Evolutionary conservation across 148 eudicot species (phyloP).

Genomic region (Selenicereus undatus): DNA sequence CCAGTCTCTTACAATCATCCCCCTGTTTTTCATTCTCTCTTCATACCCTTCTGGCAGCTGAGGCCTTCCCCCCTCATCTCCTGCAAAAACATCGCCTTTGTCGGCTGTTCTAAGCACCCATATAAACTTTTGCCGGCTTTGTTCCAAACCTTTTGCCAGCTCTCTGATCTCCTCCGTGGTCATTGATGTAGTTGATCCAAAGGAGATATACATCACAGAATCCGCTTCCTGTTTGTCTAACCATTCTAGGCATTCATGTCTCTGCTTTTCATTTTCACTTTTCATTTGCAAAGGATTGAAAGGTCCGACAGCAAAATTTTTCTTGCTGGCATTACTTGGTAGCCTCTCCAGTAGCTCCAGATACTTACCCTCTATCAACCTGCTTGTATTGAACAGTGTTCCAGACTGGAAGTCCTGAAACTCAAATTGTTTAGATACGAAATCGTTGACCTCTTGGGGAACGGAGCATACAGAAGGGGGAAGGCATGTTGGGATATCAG

Average conservation of each 20-base stretch:
- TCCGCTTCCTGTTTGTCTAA: slow-evolving; percentile 46
- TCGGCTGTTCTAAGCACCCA: slow-evolving; percentile 52
- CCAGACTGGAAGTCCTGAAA: slow-evolving; percentile 4
- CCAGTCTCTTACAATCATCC: slow-evolving; percentile 55
- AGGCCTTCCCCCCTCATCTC: slow-evolving; percentile 21
- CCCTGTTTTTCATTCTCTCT: slow-evolving; percentile 40
- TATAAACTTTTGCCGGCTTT: slow-evolving; percentile 49
- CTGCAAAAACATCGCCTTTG: slow-evolving; percentile 8
- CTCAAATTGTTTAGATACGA: background rate
- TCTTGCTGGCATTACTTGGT: background rate
- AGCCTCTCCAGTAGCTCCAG: background rate
- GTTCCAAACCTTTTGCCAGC: slow-evolving; percentile 56
- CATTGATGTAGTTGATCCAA: slow-evolving; percentile 53
- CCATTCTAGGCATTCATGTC: slow-evolving; percentile 44
- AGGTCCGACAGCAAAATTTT: slow-evolving; percentile 29
- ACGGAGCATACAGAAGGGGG: slow-evolving; percentile 24
- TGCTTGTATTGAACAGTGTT: slow-evolving; percentile 1
- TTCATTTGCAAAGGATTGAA: slow-evolving; percentile 23
- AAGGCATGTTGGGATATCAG: background rate
- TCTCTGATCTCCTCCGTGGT: slow-evolving; percentile 43
- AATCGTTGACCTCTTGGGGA: slow-evolving; percentile 12
- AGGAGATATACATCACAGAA: slow-evolving; percentile 62
- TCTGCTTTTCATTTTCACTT: slow-evolving; percentile 2
- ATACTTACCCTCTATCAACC: slow-evolving; percentile 11
- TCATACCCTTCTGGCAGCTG: slow-evolving; percentile 59